Evolutionary conservation across 1,284 basidiomycete species (phyloP), one percentile per base, ranked within the genome.

Genomic region (Naganishia albida): DNA sequence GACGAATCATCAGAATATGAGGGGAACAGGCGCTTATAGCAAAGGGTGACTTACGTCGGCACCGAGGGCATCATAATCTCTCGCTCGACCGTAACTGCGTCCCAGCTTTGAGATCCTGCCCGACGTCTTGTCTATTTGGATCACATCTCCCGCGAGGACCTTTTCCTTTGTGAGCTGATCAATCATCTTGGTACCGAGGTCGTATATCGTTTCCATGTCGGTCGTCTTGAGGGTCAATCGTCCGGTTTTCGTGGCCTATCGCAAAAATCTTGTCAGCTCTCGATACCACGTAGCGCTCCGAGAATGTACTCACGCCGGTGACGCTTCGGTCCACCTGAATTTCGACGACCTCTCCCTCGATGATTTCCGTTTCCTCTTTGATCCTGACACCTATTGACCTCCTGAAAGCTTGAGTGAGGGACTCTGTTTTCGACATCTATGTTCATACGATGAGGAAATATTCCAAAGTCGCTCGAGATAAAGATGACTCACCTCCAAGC

Each of bases 151-250:
- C 0, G 95, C 95, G 2, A 93, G 85, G 16, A 99, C 90, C 76
- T 98, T 99, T 82, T 99, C 94, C 79, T 95, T 96, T 56, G 92
- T 89, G 46, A 99, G 80, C 8, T 93, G 88, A 74, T 99, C 95
- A 68, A 99, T 98, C 96, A 99, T 99, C 84, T 99, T 99, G 66
- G 89, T 93, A 10, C 96, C 96, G 20, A 99, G 85, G 80, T 99
- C 96, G 77, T 99, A 99, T 48, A 99, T 91, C 16, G 95, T 99
- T 82, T 99, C 95, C 95, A 99, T 99, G 78, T 99, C 95, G 4
- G 94, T 98, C 12, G 93, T 97, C 81, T 99, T 99, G 75, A 99
- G 90, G 0, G 95, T 98, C 67, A 99, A 80, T 77, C 97, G 95
- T 7, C 96, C 95, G 0, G 95, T 98, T 82, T 98, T 99, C 16